Percentiles rank a stretch among this genome's conserved stretches.
Conservation (phyloP, 257 asterid genomes). For the Nemophila menziesii region DNA sequence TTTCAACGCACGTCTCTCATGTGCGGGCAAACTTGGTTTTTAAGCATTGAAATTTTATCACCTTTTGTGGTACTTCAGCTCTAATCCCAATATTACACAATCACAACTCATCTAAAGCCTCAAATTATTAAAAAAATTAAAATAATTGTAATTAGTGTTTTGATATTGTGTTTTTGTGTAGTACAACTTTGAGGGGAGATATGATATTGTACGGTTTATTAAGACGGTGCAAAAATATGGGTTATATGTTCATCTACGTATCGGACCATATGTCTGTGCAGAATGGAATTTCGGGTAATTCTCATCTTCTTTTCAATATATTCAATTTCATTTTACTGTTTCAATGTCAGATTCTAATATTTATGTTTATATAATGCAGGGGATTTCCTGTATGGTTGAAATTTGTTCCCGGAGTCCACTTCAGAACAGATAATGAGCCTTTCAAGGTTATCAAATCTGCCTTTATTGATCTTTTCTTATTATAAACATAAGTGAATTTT, state of each 20-base stretch:
- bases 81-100: no score
- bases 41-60: no score
- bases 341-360: no score
- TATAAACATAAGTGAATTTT: not conserved
- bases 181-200: constrained; percentile 59
- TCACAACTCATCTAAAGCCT: no score
- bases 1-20: not conserved
- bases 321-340: no score
- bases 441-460: constrained; percentile 36
- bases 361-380: constrained; percentile 21
- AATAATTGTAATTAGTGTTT: no score
- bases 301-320: not conserved
- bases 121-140: no score
- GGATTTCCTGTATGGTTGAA: constrained; percentile 79
- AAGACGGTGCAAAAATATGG: constrained; percentile 49
- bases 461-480: not conserved
- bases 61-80: no score
- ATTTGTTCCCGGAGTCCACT: constrained; percentile 60
- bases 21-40: no score
- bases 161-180: constrained; percentile 15
- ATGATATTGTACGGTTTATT: constrained; percentile 52
- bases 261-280: constrained; percentile 73
- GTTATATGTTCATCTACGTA: constrained; percentile 41
- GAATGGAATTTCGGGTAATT: constrained; percentile 75
- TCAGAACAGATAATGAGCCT: constrained; percentile 61